phyloP scores from a whole-genome alignment of 192 early-diverging fungal genomes.

The Rhizophlyctis rosea region DNA sequence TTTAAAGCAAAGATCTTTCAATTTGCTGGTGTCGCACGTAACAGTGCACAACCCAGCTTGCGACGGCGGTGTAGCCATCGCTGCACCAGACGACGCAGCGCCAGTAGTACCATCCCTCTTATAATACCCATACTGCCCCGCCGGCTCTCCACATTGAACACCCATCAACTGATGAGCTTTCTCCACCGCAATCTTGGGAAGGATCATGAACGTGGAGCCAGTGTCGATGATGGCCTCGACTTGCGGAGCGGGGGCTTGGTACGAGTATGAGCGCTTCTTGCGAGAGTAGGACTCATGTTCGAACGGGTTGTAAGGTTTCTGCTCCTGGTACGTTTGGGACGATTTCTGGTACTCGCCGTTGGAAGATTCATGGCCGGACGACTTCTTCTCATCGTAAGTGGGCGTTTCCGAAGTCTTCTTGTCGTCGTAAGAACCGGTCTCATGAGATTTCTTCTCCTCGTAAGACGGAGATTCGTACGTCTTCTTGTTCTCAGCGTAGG shows the following conservation, averaged over 20 bases:
- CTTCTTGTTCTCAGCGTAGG: too few relatives aligned
- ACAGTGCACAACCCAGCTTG: background rate
- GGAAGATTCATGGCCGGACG: too few relatives aligned
- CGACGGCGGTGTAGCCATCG: background rate
- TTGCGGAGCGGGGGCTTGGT: background rate
- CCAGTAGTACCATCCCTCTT: too few relatives aligned
- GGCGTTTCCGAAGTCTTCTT: too few relatives aligned
- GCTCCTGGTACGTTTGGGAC: too few relatives aligned
- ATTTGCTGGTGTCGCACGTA: background rate
- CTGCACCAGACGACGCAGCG: too few relatives aligned
- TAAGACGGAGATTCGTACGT: too few relatives aligned
- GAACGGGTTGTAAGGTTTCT: background rate
- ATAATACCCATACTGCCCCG: background rate
- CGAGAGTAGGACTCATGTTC: constrained; percentile 1
- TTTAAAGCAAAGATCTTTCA: background rate
- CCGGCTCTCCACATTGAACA: constrained; percentile 14
- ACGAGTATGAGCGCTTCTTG: background rate
- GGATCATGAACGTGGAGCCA: constrained; percentile 11
- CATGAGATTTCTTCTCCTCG: too few relatives aligned
- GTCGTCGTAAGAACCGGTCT: too few relatives aligned
- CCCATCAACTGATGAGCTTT: constrained; percentile 9
- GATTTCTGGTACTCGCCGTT: too few relatives aligned
- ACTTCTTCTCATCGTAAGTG: too few relatives aligned
- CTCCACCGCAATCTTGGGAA: constrained; percentile 17
- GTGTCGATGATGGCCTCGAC: constrained; percentile 15